Evolutionary conservation across 2,329 filamentous ascomycete species (phyloP).

Genomic region (Lachnellula willkommii): DNA sequence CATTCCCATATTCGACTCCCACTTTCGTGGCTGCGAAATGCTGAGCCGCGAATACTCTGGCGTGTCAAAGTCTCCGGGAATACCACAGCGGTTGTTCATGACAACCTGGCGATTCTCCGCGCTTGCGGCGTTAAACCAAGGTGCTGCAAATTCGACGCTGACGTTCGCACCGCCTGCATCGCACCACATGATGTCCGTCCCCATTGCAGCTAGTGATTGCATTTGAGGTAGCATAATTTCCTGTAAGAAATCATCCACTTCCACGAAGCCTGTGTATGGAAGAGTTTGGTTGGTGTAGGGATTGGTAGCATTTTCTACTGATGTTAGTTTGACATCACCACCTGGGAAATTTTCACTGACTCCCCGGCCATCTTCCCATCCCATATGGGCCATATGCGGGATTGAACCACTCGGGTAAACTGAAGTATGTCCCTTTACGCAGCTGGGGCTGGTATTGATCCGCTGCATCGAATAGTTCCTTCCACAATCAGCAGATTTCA

Average conservation of each 20-base stretch:
- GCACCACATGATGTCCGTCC: constrained; percentile 45
- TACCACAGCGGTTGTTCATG: constrained; percentile 52
- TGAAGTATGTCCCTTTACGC: constrained; percentile 9
- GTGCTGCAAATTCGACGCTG: constrained; percentile 36
- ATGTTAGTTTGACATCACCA: too few species aligned
- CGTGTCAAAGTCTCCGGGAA: constrained; percentile 52
- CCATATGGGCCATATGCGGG: constrained; percentile 2
- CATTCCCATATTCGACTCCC: constrained; percentile 55
- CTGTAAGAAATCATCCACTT: constrained; percentile 36
- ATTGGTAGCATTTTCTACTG: constrained; percentile 5
- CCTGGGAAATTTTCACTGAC: too few species aligned
- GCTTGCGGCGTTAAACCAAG: constrained; percentile 38
- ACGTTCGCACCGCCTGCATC: constrained; percentile 39
- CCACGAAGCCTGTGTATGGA: constrained; percentile 38
- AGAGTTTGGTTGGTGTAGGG: constrained; percentile 38
- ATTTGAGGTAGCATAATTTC: constrained; percentile 43
- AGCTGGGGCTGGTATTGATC: constrained; percentile 10
- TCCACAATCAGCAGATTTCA: too few species aligned
- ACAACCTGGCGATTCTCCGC: constrained; percentile 42
- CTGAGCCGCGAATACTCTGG: constrained; percentile 50
- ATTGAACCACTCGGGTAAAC: constrained; percentile 35
- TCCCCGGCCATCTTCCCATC: not conserved
- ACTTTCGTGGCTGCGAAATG: constrained; percentile 47
- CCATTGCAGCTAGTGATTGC: constrained; percentile 38
- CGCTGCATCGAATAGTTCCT: constrained; percentile 11